Evolutionary conservation across 2,329 filamentous ascomycete species (phyloP), one percentile per base, ranked within the genome.

Genomic region (Hymenoscyphus fraxineus): DNA sequence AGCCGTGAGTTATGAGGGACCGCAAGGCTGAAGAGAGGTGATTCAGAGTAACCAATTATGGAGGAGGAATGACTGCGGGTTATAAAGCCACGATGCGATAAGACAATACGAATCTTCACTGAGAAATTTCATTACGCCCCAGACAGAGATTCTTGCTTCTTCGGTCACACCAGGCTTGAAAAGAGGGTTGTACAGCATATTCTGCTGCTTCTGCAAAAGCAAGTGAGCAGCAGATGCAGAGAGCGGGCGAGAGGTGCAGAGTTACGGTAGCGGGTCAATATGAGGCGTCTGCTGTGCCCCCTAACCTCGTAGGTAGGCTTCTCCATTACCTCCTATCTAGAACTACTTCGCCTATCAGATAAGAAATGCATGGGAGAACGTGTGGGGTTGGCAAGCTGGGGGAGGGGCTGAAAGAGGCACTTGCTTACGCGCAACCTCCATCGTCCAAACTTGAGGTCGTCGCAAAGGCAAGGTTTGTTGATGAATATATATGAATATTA

Each of bases 201-300:
- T 51, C 44, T n/a, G n/a, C n/a, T n/a, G n/a, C n/a, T n/a, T n/a
- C n/a, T 51, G 44, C 44, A 51, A 51, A 51, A 22, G n/a, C 44
- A 51, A 51, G 44, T 51, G 44, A 51, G 44, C n/a, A 51, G 41
- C 41, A 44, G 41, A 44, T 7, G 41, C n/a, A 44, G n/a, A 51
- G n/a, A 10, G 44, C 44, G 44, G 44, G 44, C 22, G 44, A 51
- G 19, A 51, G 19, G 44, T 27, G 44, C 44, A 51, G 44, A 51
- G 44, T 58, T 12, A 32, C 56, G 6, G 31, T 15, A 32, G 44
- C 10, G 12, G 22, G 44, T 51, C 19, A 51, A 19, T n/a, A 22
- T 47, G 44, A 35, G 35, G 35, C 35, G 6, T 51, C 44, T 51
- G 44, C 44, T 51, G 44, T 51, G n/a, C 19, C 44, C 44, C 44